These are phyloP conservation scores for Fusarium multiceps DNA, from an alignment of 2,329 filamentous ascomycete genomes.

Conservation along the genomic window DNA sequence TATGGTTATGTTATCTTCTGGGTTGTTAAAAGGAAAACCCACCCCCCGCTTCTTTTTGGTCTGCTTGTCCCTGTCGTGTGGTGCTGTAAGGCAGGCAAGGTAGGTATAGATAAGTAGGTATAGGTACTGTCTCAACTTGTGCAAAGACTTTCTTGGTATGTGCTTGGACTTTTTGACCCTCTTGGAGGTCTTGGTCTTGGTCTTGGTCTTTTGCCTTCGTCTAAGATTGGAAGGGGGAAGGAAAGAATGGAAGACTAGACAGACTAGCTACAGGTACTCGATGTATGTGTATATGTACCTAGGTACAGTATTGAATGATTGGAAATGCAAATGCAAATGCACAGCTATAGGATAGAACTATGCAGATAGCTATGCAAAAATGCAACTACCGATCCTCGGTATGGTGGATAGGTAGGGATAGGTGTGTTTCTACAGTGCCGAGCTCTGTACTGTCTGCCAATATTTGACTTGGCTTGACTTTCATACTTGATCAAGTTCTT, in stretches of 20 bases:
- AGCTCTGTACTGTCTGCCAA: not conserved
- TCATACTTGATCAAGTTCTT: constrained; percentile 10
- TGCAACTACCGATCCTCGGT: constrained; percentile 12
- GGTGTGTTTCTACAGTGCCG: constrained; percentile 1
- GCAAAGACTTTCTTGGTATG: constrained; percentile 17
- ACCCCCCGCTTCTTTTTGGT: constrained; percentile 24
- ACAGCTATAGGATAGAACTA: too few relatives aligned
- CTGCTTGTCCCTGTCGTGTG: constrained; percentile 16
- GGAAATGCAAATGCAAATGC: not conserved
- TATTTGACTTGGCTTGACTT: not conserved
- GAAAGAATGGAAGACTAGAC: not conserved
- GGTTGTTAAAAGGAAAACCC: constrained; percentile 5
- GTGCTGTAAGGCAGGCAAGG: not conserved
- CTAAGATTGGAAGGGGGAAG: not conserved
- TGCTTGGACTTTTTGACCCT: not conserved
- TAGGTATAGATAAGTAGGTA: not conserved
- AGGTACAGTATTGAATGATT: not conserved
- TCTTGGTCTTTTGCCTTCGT: not conserved
- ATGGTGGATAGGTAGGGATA: not conserved
- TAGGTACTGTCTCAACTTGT: constrained; percentile 10
- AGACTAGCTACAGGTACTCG: not conserved
- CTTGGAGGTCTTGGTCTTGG: not conserved
- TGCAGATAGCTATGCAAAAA: not conserved
- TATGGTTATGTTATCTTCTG: constrained; percentile 5
- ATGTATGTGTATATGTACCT: not conserved